A percentile compares a stretch with the other conserved stretches of the same genome.
phyloP scores from a whole-genome alignment of 1,139 yeast species.

The Ashbya aceris region DNA sequence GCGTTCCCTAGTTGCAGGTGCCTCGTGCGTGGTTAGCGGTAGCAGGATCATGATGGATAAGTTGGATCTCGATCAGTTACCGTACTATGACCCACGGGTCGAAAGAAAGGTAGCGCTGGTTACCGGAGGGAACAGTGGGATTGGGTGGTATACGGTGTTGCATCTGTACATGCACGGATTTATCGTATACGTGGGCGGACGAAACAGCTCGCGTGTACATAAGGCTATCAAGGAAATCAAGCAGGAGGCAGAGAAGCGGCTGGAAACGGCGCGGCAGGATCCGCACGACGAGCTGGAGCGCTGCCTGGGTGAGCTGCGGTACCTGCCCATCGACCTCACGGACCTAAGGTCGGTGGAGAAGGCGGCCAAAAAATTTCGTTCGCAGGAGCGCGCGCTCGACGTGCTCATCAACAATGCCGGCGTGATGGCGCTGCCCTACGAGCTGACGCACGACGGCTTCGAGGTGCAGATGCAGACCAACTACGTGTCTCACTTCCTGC shows the following conservation, averaged over 20 bases:
- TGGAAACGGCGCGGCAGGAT: slow-evolving; percentile 3
- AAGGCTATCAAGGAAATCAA: slow-evolving; percentile 48
- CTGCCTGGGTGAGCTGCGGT: slow-evolving; percentile 49
- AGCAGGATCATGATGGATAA: background rate
- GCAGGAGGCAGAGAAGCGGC: slow-evolving; percentile 39
- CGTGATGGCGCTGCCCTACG: slow-evolving; percentile 65
- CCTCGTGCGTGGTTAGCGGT: no score
- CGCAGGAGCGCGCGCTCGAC: slow-evolving; percentile 46
- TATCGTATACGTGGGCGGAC: slow-evolving; percentile 62
- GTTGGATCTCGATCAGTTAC: slow-evolving; percentile 26
- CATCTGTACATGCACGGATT: slow-evolving; percentile 76
- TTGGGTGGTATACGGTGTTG: slow-evolving; percentile 68
- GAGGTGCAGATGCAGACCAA: slow-evolving; percentile 78
- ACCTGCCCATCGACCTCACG: slow-evolving; percentile 54
- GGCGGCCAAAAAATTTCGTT: slow-evolving; percentile 44
- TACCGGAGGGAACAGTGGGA: slow-evolving; percentile 75
- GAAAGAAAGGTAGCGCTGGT: slow-evolving; percentile 56
- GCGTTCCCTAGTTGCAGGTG: no score
- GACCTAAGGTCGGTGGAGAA: slow-evolving; percentile 47
- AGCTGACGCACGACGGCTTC: slow-evolving; percentile 57
- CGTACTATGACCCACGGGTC: slow-evolving; percentile 29
- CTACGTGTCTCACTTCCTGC: slow-evolving; percentile 64
- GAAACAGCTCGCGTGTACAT: slow-evolving; percentile 47
- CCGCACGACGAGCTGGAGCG: slow-evolving; percentile 10
- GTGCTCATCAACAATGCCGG: slow-evolving; percentile 75